Percentiles rank a stretch among this genome's conserved stretches.
Conservation (phyloP, 805 yeast species). For the Candida bentonensis region DNA sequence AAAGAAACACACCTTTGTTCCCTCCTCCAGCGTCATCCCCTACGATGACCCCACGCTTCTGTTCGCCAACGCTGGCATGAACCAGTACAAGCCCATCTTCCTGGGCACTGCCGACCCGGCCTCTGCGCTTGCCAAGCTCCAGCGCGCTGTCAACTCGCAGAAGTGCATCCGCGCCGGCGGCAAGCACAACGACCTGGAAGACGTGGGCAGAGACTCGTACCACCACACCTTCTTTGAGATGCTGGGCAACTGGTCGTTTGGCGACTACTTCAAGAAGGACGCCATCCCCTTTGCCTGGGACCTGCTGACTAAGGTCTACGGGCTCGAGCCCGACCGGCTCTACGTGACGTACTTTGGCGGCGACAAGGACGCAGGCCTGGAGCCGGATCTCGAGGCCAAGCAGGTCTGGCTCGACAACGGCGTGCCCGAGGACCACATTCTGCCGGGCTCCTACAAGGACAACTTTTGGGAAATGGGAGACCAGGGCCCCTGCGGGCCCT, state of each 20-base stretch:
- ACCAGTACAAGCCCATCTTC: conserved; percentile 95
- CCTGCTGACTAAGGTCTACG: conserved; percentile 71
- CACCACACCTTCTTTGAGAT: conserved; percentile 98
- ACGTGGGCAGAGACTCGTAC: conserved; percentile 94
- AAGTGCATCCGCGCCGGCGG: conserved; percentile 99
- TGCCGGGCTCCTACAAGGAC: conserved; percentile 82
- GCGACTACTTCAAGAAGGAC: conserved; percentile 94
- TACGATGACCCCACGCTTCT: conserved; percentile 94
- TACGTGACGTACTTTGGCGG: conserved; percentile 97
- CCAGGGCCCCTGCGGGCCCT: conserved; percentile 99
- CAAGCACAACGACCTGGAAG: conserved; percentile 91
- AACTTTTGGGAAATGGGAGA: conserved; percentile 99
- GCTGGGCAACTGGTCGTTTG: conserved; percentile 99
- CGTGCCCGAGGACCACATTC: conserved; percentile 78
- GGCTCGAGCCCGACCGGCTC: conserved; percentile 61
- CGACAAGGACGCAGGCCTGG: conserved; percentile 65
- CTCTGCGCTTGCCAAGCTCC: conserved; percentile 68
- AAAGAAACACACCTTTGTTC: conserved; percentile 64
- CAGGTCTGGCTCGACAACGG: conserved; percentile 78
- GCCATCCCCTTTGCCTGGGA: conserved; percentile 88
- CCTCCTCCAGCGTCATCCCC: conserved; percentile 91
- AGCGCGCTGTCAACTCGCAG: conserved; percentile 89
- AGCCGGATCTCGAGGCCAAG: conserved; percentile 90
- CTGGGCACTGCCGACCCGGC: conserved; percentile 95
- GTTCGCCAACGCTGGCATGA: conserved; percentile 99